A percentile compares a stretch with the other conserved stretches of the same genome.
Conservation (phyloP, 352 stramenopile genomes). For the Blastocystis sp. region DNA sequence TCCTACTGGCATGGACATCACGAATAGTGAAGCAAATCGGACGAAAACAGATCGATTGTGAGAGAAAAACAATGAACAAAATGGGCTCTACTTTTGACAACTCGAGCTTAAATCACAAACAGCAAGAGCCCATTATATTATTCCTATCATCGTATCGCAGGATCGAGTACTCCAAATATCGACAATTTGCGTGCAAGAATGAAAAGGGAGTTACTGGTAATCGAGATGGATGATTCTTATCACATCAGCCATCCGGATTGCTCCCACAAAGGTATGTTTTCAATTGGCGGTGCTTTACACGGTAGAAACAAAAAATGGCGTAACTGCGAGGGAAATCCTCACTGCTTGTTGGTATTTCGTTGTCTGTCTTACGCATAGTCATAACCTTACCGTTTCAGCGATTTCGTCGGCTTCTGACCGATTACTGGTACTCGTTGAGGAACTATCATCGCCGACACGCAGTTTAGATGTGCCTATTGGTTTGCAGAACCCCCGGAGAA, state of each 20-base stretch:
- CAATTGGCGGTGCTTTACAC: neutral
- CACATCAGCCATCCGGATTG: slow-evolving; percentile 12
- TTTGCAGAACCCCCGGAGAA: neutral
- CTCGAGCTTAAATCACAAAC: no score
- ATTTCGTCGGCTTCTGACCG: neutral
- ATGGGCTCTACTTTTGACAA: no score
- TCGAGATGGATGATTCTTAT: slow-evolving; percentile 24
- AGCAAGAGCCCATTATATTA: no score
- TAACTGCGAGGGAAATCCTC: slow-evolving; percentile 9
- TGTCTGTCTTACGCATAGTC: neutral
- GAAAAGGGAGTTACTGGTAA: neutral
- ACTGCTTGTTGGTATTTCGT: neutral
- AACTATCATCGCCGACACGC: neutral
- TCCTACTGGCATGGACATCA: neutral
- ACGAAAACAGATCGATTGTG: no score
- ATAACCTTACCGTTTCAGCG: neutral
- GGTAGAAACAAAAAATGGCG: neutral
- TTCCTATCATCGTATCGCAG: no score
- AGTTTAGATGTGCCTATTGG: neutral
- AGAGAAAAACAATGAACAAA: no score
- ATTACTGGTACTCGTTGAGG: neutral
- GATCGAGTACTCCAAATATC: neutral
- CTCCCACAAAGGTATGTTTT: neutral
- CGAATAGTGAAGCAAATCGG: no score
- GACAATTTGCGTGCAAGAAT: neutral